Base-by-base conservation (phyloP, 106 monocot genomes). In the Phalaenopsis equestris region DNA sequence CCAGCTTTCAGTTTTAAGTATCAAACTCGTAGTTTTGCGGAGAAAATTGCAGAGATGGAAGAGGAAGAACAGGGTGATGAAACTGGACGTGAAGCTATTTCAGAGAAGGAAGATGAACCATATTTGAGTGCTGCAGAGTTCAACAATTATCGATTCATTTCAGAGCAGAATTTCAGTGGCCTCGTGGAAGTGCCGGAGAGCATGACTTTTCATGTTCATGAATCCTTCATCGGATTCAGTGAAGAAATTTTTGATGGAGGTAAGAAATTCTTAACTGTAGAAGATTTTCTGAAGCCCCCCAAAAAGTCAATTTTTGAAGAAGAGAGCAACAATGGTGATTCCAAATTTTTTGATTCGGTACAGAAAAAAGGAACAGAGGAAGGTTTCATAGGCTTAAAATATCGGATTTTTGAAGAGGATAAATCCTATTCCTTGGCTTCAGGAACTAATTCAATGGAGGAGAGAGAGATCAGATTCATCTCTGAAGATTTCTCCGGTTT, bases 141-240 rank as follows among this genome's bases (percentile, higher is more conserved):
- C 36, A 75, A 76, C 42, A 86, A 80, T 14, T 87, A 90, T 75
- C 68, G 67, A 42, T 83, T 87, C 49, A 79, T 75, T 43, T 75
- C 87, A 0, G 85, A 82, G 76, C 86, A 84, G 64, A 79, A 90
- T 78, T 79, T 90, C 55, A 37, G 43, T 48, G 85, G 86, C 11
- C 87, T 91, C 47, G 36, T 84, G 36, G 68, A 85, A 79, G 73
- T 83, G 70, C 83, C 83, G 19, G 80, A 83, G 78, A 67, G 77
- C 64, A 78, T 80, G 81, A 86, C 80, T 9, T 77, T 86, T 55
- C n/a, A 19, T 56, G 76, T 91, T 58, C 67, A 83, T 8, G 89
- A 91, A 43, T 78, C 83, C 2, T 75, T 70, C 55, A 38, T 72
- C 19, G 64, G 65, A 17, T 68, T 72, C 6, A 43, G 45, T 42